Percentiles rank a stretch among this genome's conserved stretches.
phyloP scores from a whole-genome alignment of 768 basidiomycete species.

The Tricholoma furcatifolium region DNA sequence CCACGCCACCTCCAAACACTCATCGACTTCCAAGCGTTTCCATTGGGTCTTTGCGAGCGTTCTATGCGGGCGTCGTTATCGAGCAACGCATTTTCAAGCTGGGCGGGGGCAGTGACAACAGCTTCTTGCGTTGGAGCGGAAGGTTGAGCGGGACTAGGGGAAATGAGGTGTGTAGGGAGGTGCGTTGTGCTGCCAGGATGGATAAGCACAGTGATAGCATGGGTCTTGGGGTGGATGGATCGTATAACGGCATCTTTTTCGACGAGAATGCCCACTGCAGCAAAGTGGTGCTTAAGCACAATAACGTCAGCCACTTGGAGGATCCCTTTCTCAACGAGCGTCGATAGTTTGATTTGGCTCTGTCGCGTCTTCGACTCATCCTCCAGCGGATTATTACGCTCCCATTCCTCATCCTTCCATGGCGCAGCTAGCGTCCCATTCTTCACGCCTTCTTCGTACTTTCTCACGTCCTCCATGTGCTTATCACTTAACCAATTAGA shows the following conservation, averaged over 20 bases:
- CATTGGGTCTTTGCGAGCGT: slow-evolving; percentile 37
- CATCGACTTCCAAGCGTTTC: slow-evolving; percentile 58
- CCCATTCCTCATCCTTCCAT: too few species aligned
- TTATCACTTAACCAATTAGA: too few species aligned
- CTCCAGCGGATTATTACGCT: too few species aligned
- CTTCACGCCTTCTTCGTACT: too few species aligned
- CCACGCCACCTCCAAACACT: slow-evolving; percentile 53
- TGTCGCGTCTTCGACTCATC: too few species aligned
- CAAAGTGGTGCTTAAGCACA: slow-evolving; percentile 49
- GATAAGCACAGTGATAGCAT: slow-evolving; percentile 42
- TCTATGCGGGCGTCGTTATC: slow-evolving; percentile 52
- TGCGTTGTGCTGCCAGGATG: slow-evolving; percentile 33
- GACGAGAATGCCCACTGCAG: slow-evolving; percentile 33
- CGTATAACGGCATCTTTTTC: slow-evolving; percentile 57
- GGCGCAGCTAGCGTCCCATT: too few species aligned
- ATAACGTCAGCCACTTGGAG: slow-evolving; percentile 54
- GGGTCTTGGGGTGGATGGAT: slow-evolving; percentile 39
- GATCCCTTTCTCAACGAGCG: slow-evolving; percentile 42
- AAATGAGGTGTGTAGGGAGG: slow-evolving; percentile 37
- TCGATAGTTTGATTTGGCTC: too few species aligned
- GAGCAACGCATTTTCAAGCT: slow-evolving; percentile 51
- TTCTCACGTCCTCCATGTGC: too few species aligned
- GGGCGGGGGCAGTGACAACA: slow-evolving; percentile 41
- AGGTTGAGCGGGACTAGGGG: slow-evolving; percentile 26
- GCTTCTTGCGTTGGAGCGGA: slow-evolving; percentile 29